Conservation (phyloP, 331 rosid genomes). For the Dryas integrifolia region DNA sequence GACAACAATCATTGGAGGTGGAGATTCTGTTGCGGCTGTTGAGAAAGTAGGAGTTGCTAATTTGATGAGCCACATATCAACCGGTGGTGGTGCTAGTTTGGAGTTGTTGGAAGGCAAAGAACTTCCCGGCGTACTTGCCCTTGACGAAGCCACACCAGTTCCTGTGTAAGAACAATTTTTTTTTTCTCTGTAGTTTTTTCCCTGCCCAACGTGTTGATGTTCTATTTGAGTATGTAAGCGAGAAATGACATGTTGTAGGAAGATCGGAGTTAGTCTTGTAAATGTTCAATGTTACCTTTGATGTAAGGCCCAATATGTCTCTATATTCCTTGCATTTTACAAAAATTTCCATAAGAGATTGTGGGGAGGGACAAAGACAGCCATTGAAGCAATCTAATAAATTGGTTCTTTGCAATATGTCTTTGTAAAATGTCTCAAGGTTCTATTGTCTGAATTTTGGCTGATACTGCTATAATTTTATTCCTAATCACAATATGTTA, state of each 20-base stretch:
- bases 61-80: conserved; percentile 98
- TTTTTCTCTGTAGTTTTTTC: conserved; percentile 19
- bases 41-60: conserved; percentile 96
- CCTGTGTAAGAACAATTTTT: conserved; percentile 63
- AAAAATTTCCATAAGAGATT: conserved; percentile 12
- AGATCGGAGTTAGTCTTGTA: conserved; percentile 45
- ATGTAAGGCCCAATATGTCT: conserved; percentile 9
- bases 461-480: not conserved
- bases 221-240: conserved; percentile 43
- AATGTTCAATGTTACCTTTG: conserved; percentile 37
- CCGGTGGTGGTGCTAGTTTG: conserved; percentile 99
- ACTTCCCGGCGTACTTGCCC: conserved; percentile 98
- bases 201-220: conserved; percentile 24
- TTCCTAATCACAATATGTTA: not conserved
- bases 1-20: conserved; percentile 98
- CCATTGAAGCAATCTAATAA: conserved; percentile 24
- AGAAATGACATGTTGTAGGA: conserved; percentile 46
- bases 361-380: conserved; percentile 15
- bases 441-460: not conserved
- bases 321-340: conserved; percentile 4
- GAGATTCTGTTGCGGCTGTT: conserved; percentile 98
- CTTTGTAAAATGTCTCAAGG: not conserved
- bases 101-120: conserved; percentile 97
- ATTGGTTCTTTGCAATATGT: conserved; percentile 1
- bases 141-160: conserved; percentile 75